Evolutionary conservation across 441 rosid genomes (phyloP).

Genomic region (Gossypium gossypioides): DNA sequence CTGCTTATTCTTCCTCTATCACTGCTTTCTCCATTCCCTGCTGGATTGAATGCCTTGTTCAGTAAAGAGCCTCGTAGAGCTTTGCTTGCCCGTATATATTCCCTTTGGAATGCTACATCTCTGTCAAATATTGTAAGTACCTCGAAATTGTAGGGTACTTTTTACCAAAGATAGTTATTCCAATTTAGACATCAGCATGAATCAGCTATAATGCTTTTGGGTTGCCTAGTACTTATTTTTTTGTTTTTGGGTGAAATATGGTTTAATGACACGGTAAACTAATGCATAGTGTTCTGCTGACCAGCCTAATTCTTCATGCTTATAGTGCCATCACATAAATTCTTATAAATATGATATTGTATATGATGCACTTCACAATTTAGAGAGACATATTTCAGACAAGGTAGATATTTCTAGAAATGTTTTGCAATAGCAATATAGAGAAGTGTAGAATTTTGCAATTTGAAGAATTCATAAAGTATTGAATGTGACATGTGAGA

Average conservation of each 20-base stretch:
- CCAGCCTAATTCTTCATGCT: background rate
- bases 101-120: conserved; percentile 85
- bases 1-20: conserved; percentile 90
- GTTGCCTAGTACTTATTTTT: background rate
- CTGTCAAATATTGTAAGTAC: conserved; percentile 75
- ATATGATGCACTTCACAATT: background rate
- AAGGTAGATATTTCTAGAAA: background rate
- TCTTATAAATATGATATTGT: background rate
- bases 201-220: background rate
- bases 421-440: background rate
- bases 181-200: background rate
- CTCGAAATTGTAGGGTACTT: background rate
- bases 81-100: conserved; percentile 77
- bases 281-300: background rate
- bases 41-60: conserved; percentile 89
- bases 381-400: background rate
- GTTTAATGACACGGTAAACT: background rate
- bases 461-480: background rate
- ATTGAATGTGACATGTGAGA: background rate
- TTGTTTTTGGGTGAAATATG: background rate
- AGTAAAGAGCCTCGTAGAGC: conserved; percentile 92
- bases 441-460: background rate
- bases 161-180: background rate
- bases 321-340: background rate
- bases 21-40: conserved; percentile 84